Base-by-base conservation (phyloP, 441 rosid species). In the Metrosideros polymorpha region DNA sequence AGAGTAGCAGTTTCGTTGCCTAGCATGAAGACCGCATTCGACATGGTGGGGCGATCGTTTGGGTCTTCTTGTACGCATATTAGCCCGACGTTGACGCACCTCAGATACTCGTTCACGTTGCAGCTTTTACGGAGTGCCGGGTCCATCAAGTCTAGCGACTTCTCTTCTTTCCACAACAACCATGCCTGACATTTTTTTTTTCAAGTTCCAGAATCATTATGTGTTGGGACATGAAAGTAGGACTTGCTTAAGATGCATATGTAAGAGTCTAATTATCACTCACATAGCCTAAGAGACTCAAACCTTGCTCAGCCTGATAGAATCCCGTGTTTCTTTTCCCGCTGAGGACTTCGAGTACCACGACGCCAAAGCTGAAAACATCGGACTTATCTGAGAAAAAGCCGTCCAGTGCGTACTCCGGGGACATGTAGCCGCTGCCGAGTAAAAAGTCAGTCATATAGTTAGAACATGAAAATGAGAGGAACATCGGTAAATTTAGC, bases 21-120 rank as follows among this genome's bases (percentile, higher is more conserved):
- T 18, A 94, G 92, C 93, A 91, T 92, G 86, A 89, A 84, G 15
- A 92, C 86, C 29, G 91, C 91, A 42, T 77, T 91, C 15, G 93
- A 92, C 93, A 95, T 93, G 49, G 93, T 77, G 30, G 97, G 96
- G 25, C 95, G 92, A 49, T 95, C 95, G 39, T 75, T 82, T 15
- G 95, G 95, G 84, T 94, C 94, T 88, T 93, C 95, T 89, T 94
- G 95, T 17, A 94, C 92, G 54, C 95, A 95, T n/a, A 94, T 83
- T 17, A 95, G 92, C 47, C 92, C 94, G 3, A 94, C 86, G 15
- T 83, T 90, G 75, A 92, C 45, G 86, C 94, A 94, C 91, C 90
- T 95, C 29, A 90, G n/a, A 9, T 85, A 86, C 49, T 90, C 93
- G 15, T 87, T 88, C 12, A 77, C 30, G 22, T 88, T 82, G 63